Conservation (phyloP, 1,284 basidiomycete genomes). For the Cystobasidium pallidum region DNA sequence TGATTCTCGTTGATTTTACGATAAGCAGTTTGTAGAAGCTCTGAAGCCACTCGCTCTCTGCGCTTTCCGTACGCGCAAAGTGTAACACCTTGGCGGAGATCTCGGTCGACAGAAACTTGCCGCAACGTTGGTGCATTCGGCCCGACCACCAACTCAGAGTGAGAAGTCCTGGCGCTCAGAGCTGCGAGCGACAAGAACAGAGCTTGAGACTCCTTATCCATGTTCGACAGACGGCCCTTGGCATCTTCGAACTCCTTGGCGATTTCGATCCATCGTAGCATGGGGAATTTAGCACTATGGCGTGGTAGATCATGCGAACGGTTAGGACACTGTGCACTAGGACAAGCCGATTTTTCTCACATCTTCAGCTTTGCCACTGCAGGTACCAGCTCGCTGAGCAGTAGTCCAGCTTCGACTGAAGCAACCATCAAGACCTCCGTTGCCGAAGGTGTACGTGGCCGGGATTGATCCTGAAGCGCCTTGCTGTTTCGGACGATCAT, state of each 20-base stretch:
- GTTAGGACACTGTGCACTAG: not conserved
- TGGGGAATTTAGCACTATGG: slow-evolving; percentile 25
- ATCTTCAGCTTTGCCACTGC: slow-evolving; percentile 28
- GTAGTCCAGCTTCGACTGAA: not conserved
- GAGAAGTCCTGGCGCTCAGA: slow-evolving; percentile 8
- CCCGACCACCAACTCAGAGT: slow-evolving; percentile 18
- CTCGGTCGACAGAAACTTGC: slow-evolving; percentile 3
- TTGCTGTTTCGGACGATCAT: slow-evolving; percentile 7
- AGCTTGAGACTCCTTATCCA: slow-evolving; percentile 31
- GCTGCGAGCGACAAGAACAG: slow-evolving; percentile 29
- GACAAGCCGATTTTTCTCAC: not conserved
- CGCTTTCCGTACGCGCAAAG: slow-evolving; percentile 31
- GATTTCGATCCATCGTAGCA: slow-evolving; percentile 38
- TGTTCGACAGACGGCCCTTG: slow-evolving; percentile 7
- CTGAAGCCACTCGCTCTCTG: slow-evolving; percentile 18
- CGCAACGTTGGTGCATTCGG: slow-evolving; percentile 20
- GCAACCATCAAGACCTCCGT: slow-evolving; percentile 17
- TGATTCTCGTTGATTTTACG: slow-evolving; percentile 23
- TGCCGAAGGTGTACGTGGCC: slow-evolving; percentile 6
- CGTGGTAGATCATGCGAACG: not conserved
- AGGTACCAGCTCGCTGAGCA: slow-evolving; percentile 14
- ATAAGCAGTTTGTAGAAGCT: slow-evolving; percentile 12
- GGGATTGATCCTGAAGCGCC: not conserved
- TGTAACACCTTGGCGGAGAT: slow-evolving; percentile 5
- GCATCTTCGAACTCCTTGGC: slow-evolving; percentile 21